phyloP scores from a whole-genome alignment of 148 eudicot genomes.

The Rhododendron griersonianum region DNA sequence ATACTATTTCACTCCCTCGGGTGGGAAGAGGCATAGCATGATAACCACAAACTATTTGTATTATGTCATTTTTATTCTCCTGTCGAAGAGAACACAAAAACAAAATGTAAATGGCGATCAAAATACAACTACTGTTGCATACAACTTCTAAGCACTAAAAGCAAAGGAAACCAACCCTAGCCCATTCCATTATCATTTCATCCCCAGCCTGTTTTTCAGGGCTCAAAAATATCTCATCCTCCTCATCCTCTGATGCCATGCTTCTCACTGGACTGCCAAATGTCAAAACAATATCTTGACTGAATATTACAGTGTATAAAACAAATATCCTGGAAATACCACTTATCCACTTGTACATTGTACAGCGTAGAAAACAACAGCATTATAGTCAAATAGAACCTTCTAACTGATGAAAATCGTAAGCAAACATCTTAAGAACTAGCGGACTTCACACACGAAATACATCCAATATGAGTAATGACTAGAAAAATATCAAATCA shows the following conservation, averaged over 20 bases:
- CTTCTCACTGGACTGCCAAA: conserved; percentile 81
- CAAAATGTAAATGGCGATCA: conserved; percentile 6
- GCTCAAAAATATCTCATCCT: conserved; percentile 40
- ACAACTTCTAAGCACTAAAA: conserved; percentile 12
- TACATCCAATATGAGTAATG: not conserved
- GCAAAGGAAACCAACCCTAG: conserved; percentile 51
- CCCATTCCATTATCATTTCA: conserved; percentile 75
- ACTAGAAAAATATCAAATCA: not conserved
- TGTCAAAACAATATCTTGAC: conserved; percentile 21
- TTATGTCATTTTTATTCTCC: conserved; percentile 77
- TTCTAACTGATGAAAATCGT: not conserved
- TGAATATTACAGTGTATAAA: not conserved
- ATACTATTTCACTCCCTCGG: conserved; percentile 66
- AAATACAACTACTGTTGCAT: conserved; percentile 4
- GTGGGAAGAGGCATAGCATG: conserved; percentile 58
- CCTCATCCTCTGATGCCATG: conserved; percentile 58
- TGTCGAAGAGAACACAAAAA: conserved; percentile 26
- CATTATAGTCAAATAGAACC: not conserved
- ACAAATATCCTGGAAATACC: not conserved
- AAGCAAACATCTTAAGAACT: not conserved
- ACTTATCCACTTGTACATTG: not conserved
- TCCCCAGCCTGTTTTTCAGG: conserved; percentile 56
- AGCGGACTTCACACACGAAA: not conserved
- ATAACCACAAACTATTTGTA: conserved; percentile 78
- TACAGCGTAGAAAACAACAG: not conserved